Base-by-base conservation (phyloP, 2,329 filamentous ascomycete species). In the Cercospora nicotianae region DNA sequence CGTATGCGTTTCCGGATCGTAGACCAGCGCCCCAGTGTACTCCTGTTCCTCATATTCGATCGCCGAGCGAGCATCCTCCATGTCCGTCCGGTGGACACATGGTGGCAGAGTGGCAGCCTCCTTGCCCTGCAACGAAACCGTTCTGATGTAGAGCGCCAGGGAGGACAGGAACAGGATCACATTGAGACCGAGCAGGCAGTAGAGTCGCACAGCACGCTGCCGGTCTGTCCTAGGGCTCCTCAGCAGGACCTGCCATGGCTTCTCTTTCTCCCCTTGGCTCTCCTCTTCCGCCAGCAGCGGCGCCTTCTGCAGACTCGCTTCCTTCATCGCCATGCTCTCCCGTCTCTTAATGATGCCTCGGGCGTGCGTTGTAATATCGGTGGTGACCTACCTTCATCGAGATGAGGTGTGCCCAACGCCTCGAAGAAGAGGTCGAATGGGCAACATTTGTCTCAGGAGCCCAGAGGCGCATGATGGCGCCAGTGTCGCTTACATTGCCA, bases 1-100 rank as follows among this genome's bases (percentile, higher is more conserved):
- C 8, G 39, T 62, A 39, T 64, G 65, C 2, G 62, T 64, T 7
- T 65, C 60, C 5, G 60, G 28, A 62, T 71, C 67, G 30, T 68
- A 71, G 10, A 67, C 30, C 26, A 71, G 45, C 9, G 69, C 60
- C 23, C 65, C 69, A 5, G 69, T 69, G n/a, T 66, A 71, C 3
- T 36, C 33, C 26, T 63, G 58, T 57, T 67, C 48, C 30, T 69
- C 69, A 30, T 71, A 71, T 53, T 69, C 59, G 31, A 71, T 66
- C 2, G 69, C 63, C 8, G 39, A 28, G 7, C 62, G 53, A 20
- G 69, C 69, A 57, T 69, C 69, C 42, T 45, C 13, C 62, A 69
- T 67, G 33, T 71, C 69, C 2, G 69, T 69, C 23, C 28, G 26
- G 12, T 62, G 60, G n/a, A 70, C 30, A 23, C 68, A 70, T 51